Base-by-base conservation (phyloP, 2,329 filamentous ascomycete genomes). In the Curvularia spicifera region DNA sequence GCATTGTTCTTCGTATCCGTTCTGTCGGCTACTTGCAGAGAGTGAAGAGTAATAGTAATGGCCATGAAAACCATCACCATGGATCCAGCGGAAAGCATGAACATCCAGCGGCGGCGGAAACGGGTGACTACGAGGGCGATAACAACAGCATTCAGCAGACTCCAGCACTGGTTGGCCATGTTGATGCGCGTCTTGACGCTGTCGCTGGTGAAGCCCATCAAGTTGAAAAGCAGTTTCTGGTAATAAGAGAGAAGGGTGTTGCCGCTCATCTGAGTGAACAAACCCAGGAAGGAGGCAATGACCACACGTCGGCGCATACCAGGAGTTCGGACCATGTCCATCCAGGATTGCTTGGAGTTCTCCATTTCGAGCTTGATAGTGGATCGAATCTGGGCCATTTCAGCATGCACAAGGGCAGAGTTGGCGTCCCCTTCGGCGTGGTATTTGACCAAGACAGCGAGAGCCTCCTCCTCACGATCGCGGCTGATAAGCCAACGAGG, bases 361-460 rank as follows among this genome's bases (percentile, higher is more conserved):
- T 87, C 83, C 53, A 83, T 74, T 67, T 87, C 85, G 0, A 85
- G 66, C 29, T 80, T 79, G 65, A 87, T 83, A 0, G 85, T 85
- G 4, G 81, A 79, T 49, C 82, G 78, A 63, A 89, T 89, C 70
- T 89, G 84, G 0, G 81, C 81, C 66, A 87, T 83, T 67, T 89
- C 87, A 8, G 84, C 84, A 51, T 81, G 79, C 26, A 87, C 72
- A 7, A 76, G 64, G 6, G 67, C 46, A 3, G 71, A 74, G 48
- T 57, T 71, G 1, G 64, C 64, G 53, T 82, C 76, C 5, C 80
- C 80, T 57, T 79, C 76, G 8, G 75, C 77, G 52, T 83, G 81
- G 59, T 79, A 81, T 39, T 77, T 78, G 20, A 73, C 73, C 0
- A 78, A 61, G 9, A 77, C 57, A 0, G 71, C 71, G 42, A 70